Evolutionary conservation across 345 rosid genomes (phyloP).

Genomic region (Lepidium africanum): DNA sequence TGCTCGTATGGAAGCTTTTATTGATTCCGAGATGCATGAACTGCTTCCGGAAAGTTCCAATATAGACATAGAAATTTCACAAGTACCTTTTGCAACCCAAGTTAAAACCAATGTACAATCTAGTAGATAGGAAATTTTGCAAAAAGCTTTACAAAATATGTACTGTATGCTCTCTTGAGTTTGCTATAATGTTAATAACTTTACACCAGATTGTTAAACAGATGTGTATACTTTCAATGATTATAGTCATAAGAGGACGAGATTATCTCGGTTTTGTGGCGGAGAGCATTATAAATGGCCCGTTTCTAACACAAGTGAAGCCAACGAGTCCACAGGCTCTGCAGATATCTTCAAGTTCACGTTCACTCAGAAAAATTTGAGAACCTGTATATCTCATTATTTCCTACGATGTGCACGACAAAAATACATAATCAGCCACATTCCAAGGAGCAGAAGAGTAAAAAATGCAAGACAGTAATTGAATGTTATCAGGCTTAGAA

Average conservation of each 20-base stretch:
- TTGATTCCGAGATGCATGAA: slow-evolving; percentile 70
- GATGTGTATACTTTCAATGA: not conserved
- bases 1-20: slow-evolving; percentile 69
- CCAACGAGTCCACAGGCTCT: slow-evolving; percentile 65
- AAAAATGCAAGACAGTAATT: not conserved
- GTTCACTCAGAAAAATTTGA: slow-evolving; percentile 47
- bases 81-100: not conserved
- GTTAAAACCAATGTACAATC: slow-evolving; percentile 3
- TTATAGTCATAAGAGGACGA: not conserved
- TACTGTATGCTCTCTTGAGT: not conserved
- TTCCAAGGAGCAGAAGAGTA: not conserved
- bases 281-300: slow-evolving; percentile 62
- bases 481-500: not conserved
- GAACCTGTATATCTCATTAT: slow-evolving; percentile 41
- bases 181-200: not conserved
- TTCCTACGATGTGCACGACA: slow-evolving; percentile 29
- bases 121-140: not conserved
- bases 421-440: slow-evolving; percentile 6
- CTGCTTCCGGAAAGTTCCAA: slow-evolving; percentile 27
- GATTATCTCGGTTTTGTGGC: slow-evolving; percentile 57
- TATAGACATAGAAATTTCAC: slow-evolving; percentile 11
- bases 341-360: slow-evolving; percentile 78
- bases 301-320: slow-evolving; percentile 47
- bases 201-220: not conserved
- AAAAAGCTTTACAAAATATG: not conserved